Evolutionary conservation across 2,329 filamentous ascomycete species (phyloP).

Genomic region (Botryotinia globosa): DNA sequence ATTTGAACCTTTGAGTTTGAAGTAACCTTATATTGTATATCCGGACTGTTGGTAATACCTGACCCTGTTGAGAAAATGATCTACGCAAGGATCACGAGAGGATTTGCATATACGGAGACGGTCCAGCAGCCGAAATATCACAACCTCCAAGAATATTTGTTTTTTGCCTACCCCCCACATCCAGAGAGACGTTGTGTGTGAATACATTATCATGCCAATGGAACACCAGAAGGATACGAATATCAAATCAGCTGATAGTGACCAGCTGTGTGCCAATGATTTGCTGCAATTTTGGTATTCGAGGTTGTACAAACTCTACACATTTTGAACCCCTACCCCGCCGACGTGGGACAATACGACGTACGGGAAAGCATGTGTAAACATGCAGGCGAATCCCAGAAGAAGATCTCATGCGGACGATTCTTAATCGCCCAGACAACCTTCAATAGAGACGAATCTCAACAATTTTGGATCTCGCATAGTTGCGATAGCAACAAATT

Average conservation of each 20-base stretch:
- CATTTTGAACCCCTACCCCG: not conserved
- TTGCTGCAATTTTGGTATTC: not conserved
- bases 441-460: not conserved
- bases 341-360: not conserved
- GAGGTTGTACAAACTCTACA: not conserved
- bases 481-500: slow-evolving; percentile 16
- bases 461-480: not conserved
- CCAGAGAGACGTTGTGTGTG: not conserved
- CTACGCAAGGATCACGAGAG: not conserved
- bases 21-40: not conserved
- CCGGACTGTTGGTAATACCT: slow-evolving; percentile 2
- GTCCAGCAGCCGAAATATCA: not conserved
- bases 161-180: slow-evolving; percentile 1
- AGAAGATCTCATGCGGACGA: not conserved
- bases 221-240: not conserved
- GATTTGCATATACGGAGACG: not conserved
- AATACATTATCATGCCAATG: not conserved
- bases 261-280: not conserved
- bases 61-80: not conserved
- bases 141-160: not conserved
- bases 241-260: slow-evolving; percentile 5
- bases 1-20: not conserved
- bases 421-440: not conserved
- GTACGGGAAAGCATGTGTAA: not conserved
- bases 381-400: slow-evolving; percentile 10